These are phyloP conservation scores for Hevea brasiliensis DNA, from an alignment of 345 rosid species.

Conservation along the genomic window DNA sequence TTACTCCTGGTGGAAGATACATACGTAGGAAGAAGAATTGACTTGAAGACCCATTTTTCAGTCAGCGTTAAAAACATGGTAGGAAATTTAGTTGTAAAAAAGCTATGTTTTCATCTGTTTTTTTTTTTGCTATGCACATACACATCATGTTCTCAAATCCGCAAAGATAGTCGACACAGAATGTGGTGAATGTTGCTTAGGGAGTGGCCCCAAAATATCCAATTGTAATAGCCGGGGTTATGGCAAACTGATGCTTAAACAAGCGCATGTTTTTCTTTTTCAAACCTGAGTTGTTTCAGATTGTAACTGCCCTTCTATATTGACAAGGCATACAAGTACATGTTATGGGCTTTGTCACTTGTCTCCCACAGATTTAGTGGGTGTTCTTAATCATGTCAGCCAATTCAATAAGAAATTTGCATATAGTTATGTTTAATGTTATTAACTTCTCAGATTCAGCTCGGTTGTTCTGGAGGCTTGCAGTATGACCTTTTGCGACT, in stretches of 20 bases:
- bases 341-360: background rate
- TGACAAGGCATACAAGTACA: background rate
- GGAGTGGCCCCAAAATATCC: slow-evolving; percentile 11
- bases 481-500: too few species aligned
- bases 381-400: too few species aligned
- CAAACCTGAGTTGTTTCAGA: background rate
- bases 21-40: slow-evolving; percentile 33
- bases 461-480: too few species aligned
- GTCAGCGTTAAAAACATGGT: slow-evolving; percentile 10
- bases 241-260: slow-evolving; percentile 25
- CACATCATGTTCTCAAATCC: slow-evolving; percentile 18
- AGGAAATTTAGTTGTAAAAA: slow-evolving; percentile 31
- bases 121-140: slow-evolving; percentile 12
- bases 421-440: too few species aligned
- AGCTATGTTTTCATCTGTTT: background rate
- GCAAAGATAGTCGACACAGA: slow-evolving; percentile 8
- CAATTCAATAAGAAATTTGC: too few species aligned
- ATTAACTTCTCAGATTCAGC: too few species aligned
- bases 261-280: background rate
- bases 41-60: slow-evolving; percentile 18
- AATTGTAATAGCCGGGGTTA: slow-evolving; percentile 20
- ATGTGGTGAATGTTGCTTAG: slow-evolving; percentile 28
- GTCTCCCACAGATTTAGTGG: too few species aligned
- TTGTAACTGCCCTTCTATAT: too few species aligned
- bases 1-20: slow-evolving; percentile 36